Conservation (phyloP, 129 eudicot species). For the Flaveria brownii region DNA sequence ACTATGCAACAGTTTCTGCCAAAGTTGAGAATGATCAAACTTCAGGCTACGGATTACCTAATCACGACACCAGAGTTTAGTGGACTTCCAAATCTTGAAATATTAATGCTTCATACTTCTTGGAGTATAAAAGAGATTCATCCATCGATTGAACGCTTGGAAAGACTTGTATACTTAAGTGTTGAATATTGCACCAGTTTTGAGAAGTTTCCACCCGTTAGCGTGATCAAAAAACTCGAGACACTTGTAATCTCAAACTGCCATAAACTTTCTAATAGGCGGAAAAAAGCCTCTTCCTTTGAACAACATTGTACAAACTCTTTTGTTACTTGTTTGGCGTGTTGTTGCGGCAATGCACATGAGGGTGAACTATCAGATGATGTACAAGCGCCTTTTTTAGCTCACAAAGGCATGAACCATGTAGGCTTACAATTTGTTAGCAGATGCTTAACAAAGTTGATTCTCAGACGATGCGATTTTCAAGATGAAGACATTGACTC, state of each 20-base stretch:
- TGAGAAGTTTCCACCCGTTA: constrained; percentile 7
- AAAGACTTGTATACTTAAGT: constrained; percentile 10
- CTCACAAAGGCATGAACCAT: neutral
- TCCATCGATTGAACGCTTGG: constrained; percentile 26
- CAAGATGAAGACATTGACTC: constrained; percentile 5
- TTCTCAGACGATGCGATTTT: constrained; percentile 6
- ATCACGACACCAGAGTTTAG: constrained; percentile 16
- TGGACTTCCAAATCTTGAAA: constrained; percentile 24
- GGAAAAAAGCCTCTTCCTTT: neutral
- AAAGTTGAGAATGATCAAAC: constrained; percentile 1
- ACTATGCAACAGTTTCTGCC: neutral
- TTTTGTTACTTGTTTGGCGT: constrained; percentile 5
- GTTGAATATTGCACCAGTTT: neutral
- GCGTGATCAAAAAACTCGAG: neutral
- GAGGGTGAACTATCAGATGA: neutral
- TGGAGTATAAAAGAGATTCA: constrained; percentile 16
- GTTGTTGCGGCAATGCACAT: neutral
- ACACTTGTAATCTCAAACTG: constrained; percentile 1
- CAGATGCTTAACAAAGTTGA: constrained; percentile 13
- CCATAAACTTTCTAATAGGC: neutral
- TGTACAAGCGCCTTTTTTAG: neutral
- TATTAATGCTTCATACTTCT: constrained; percentile 10
- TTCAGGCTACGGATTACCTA: neutral
- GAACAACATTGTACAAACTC: neutral
- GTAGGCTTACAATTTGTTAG: neutral